Percentiles rank a stretch among this genome's conserved stretches.
phyloP scores from a whole-genome alignment of 148 eudicot genomes.

The Persicaria tinctoria region DNA sequence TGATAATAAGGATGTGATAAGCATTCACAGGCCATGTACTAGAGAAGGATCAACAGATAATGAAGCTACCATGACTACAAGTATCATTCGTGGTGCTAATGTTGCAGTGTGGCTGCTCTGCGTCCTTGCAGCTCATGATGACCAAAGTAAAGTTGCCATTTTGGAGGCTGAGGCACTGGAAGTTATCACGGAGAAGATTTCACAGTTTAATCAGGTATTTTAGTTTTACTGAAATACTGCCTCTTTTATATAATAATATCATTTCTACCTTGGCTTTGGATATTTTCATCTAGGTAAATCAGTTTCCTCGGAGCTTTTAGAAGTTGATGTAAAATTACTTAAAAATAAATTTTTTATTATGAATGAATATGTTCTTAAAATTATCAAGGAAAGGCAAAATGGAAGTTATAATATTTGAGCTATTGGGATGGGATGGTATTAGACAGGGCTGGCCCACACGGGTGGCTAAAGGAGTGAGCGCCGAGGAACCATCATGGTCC shows the following conservation, averaged over 20 bases:
- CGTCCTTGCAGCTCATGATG: constrained; percentile 69
- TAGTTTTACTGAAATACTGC: neutral
- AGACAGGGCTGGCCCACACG: neutral
- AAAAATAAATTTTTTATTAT: neutral
- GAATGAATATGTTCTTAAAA: neutral
- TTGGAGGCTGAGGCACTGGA: constrained; percentile 94
- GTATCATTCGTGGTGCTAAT: constrained; percentile 49
- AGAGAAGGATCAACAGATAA: constrained; percentile 34
- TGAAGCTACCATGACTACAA: constrained; percentile 32
- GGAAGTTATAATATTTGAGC: neutral
- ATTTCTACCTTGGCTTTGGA: neutral
- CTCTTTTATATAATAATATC: neutral
- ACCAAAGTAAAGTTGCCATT: constrained; percentile 50
- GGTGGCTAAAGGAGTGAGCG: too few species aligned
- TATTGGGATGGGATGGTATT: neutral
- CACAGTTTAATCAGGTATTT: constrained; percentile 57
- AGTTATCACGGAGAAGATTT: constrained; percentile 69
- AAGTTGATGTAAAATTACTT: neutral
- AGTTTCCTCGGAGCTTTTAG: neutral
- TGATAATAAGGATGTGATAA: constrained; percentile 33
- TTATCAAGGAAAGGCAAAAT: neutral
- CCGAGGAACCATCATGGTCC: too few species aligned
- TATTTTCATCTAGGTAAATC: neutral
- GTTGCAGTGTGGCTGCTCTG: constrained; percentile 83
- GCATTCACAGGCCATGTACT: constrained; percentile 42